These are phyloP conservation scores for Eutreptiella sp. DNA, from an alignment of 208 protist genomes.

Conservation along the genomic window DNA sequence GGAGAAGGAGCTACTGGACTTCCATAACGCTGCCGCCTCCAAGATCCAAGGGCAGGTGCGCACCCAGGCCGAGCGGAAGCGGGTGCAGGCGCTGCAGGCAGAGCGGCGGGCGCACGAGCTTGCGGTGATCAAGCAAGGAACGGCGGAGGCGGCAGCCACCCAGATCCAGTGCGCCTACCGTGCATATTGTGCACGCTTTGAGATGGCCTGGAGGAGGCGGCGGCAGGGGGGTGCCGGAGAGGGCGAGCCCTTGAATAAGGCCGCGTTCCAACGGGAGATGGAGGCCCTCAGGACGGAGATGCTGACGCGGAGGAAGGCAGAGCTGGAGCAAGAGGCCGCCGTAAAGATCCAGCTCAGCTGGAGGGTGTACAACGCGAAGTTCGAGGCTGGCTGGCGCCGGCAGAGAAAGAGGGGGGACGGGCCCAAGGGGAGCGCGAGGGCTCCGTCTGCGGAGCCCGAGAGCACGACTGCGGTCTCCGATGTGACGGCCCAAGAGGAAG, in stretches of 20 bases:
- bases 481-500: conserved; percentile 15
- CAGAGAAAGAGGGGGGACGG: background rate
- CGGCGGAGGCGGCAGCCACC: conserved; percentile 15
- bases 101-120: background rate
- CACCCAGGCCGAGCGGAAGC: background rate
- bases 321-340: background rate
- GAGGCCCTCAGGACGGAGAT: background rate
- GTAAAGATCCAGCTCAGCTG: conserved; percentile 4
- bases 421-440: background rate
- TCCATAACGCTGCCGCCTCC: conserved; percentile 8
- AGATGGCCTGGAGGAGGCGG: conserved; percentile 13
- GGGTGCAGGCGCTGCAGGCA: background rate
- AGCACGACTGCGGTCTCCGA: background rate
- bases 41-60: conserved; percentile 10
- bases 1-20: conserved; percentile 2
- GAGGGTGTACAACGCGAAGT: background rate
- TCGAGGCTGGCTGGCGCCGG: background rate
- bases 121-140: background rate
- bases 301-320: background rate
- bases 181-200: conserved; percentile 23
- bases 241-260: background rate
- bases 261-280: background rate
- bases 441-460: background rate
- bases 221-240: background rate
- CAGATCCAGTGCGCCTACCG: conserved; percentile 26